Evolutionary conservation across 2,329 filamentous ascomycete genomes (phyloP).

Genomic region (Pseudogymnoascus sp.): DNA sequence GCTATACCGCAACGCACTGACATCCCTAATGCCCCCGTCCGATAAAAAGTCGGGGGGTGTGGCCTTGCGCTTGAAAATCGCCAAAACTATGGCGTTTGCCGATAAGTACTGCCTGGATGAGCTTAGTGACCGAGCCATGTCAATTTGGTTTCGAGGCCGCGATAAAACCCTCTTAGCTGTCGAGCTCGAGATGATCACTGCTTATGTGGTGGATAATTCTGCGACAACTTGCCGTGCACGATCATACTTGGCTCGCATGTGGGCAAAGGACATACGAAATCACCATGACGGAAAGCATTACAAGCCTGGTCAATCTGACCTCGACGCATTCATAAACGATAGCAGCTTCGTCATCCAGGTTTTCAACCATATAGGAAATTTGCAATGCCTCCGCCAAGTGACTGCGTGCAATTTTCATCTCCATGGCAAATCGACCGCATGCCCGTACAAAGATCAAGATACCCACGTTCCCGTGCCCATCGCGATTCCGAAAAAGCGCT

Average conservation of each 20-base stretch:
- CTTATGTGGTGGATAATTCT: not conserved
- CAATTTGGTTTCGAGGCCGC: not conserved
- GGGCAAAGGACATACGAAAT: not conserved
- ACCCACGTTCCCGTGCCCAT: too few relatives aligned
- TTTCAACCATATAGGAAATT: not conserved
- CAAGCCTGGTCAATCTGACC: not conserved
- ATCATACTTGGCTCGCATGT: not conserved
- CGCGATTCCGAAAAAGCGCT: too few relatives aligned
- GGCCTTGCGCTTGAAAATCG: not conserved
- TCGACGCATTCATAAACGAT: not conserved
- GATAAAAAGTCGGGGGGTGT: not conserved
- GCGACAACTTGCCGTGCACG: not conserved
- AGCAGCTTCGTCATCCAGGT: not conserved
- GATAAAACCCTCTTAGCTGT: too few relatives aligned
- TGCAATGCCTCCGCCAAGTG: too few relatives aligned
- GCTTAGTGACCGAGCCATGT: not conserved
- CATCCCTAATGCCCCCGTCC: not conserved
- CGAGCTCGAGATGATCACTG: not conserved
- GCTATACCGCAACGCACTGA: not conserved
- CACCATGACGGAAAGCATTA: too few relatives aligned
- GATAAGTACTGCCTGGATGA: not conserved
- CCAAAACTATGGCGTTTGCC: not conserved
- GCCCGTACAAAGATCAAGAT: not conserved
- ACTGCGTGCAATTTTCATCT: not conserved
- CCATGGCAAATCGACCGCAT: not conserved